phyloP scores from a whole-genome alignment of 164 flowering plant species.

The Akebia trifoliata region DNA sequence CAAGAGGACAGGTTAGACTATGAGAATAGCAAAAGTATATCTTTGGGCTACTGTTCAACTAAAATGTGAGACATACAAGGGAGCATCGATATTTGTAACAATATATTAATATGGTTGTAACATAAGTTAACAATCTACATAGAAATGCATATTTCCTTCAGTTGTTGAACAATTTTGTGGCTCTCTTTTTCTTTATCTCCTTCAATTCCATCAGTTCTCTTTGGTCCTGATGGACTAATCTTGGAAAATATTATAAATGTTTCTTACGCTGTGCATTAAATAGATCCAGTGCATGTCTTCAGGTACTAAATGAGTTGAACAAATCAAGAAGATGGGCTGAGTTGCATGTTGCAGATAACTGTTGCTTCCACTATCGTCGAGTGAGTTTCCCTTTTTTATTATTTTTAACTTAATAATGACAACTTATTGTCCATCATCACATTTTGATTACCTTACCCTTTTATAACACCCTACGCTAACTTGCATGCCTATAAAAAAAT shows the following conservation, averaged over 20 bases:
- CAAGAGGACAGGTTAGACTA: constrained; percentile 54
- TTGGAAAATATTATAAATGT: background rate
- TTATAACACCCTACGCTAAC: too few relatives aligned
- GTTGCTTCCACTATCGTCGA: constrained; percentile 83
- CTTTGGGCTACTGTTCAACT: background rate
- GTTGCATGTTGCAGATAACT: constrained; percentile 79
- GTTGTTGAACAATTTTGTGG: background rate
- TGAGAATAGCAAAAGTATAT: constrained; percentile 2
- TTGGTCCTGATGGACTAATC: background rate
- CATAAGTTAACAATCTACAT: background rate
- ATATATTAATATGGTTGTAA: too few relatives aligned
- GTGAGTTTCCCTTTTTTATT: constrained; percentile 37
- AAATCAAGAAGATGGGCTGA: constrained; percentile 71
- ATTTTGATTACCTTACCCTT: background rate
- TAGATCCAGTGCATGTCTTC: constrained; percentile 5
- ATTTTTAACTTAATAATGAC: too few relatives aligned
- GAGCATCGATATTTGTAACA: background rate
- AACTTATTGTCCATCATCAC: background rate
- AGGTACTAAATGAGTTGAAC: constrained; percentile 56
- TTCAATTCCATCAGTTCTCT: background rate
- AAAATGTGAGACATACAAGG: background rate
- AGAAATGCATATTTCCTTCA: constrained; percentile 3
- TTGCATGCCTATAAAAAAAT: too few relatives aligned
- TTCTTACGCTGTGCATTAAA: background rate
- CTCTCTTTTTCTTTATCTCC: background rate